Percentiles rank a stretch among this genome's conserved stretches.
phyloP scores from a whole-genome alignment of 768 basidiomycete species.

The Amanita pseudoporphyria region DNA sequence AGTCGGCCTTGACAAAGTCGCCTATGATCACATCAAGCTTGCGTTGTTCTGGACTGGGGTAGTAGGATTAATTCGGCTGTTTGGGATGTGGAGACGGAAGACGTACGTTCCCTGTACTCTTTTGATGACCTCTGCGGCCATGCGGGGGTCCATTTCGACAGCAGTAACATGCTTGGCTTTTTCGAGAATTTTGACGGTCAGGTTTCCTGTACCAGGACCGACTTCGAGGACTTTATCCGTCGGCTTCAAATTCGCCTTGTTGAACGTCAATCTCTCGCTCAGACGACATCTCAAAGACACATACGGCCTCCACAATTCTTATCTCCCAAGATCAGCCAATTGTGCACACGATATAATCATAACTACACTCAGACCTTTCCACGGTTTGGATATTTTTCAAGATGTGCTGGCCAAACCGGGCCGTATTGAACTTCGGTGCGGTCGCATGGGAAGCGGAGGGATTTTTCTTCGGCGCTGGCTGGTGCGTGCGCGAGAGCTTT shows the following conservation, averaged over 20 bases:
- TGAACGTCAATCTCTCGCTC: neutral
- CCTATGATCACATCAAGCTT: constrained; percentile 94
- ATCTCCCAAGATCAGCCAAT: neutral
- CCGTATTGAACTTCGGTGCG: constrained; percentile 93
- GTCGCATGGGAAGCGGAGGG: constrained; percentile 27
- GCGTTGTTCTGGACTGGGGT: constrained; percentile 88
- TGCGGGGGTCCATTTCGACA: constrained; percentile 96
- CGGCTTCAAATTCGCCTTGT: constrained; percentile 80
- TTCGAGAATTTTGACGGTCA: constrained; percentile 89
- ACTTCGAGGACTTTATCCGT: constrained; percentile 97
- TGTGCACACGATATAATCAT: constrained; percentile 14
- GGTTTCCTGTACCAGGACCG: constrained; percentile 94
- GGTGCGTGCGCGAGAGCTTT: constrained; percentile 62
- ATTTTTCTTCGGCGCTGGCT: constrained; percentile 42
- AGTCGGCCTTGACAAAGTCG: constrained; percentile 96
- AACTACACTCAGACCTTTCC: constrained; percentile 65
- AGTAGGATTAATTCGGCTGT: too few species aligned
- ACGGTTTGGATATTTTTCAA: constrained; percentile 89
- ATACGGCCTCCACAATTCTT: constrained; percentile 6
- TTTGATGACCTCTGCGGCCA: constrained; percentile 97
- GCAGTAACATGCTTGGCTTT: constrained; percentile 90
- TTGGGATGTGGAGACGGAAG: constrained; percentile 3
- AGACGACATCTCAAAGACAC: neutral
- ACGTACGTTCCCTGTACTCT: constrained; percentile 97
- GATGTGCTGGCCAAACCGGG: constrained; percentile 95